Percentiles rank a stretch among this genome's conserved stretches.
Conservation (phyloP, 495 filamentous ascomycete species). For the Parmelia sp. region DNA sequence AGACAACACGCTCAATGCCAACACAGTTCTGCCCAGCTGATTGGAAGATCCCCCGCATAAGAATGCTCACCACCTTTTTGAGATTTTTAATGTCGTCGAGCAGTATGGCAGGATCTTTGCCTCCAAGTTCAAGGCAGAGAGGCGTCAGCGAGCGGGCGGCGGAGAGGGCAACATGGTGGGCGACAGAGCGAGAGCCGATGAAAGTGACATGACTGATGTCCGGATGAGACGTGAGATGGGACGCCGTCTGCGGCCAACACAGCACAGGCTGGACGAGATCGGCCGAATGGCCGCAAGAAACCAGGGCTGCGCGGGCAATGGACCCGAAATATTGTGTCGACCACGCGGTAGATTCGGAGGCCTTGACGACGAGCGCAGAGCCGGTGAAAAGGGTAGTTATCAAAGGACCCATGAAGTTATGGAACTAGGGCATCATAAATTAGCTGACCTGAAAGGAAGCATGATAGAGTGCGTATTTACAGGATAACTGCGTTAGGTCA, state of each 20-base stretch:
- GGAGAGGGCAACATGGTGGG: constrained; percentile 77
- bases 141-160: constrained; percentile 81
- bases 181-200: constrained; percentile 84
- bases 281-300: constrained; percentile 76
- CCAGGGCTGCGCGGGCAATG: constrained; percentile 69
- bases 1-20: constrained; percentile 89
- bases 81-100: constrained; percentile 74
- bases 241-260: constrained; percentile 79
- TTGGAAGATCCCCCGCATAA: constrained; percentile 91
- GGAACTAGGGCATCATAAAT: constrained; percentile 54
- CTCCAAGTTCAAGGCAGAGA: constrained; percentile 81
- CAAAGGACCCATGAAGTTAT: constrained; percentile 87
- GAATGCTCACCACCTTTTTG: constrained; percentile 62
- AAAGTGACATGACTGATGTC: constrained; percentile 90
- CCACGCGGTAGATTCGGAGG: constrained; percentile 91
- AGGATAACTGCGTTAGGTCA: constrained; percentile 33
- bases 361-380: constrained; percentile 86
- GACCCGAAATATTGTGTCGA: constrained; percentile 71
- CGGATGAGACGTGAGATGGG: constrained; percentile 79
- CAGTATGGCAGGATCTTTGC: constrained; percentile 91
- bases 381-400: constrained; percentile 91
- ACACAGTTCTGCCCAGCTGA: constrained; percentile 98
- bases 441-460: background rate
- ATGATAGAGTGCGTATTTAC: constrained; percentile 22
- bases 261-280: constrained; percentile 75